Evolutionary conservation across 495 filamentous ascomycete species (phyloP), one percentile per base, ranked within the genome.

Genomic region (Penicillium goetzii): DNA sequence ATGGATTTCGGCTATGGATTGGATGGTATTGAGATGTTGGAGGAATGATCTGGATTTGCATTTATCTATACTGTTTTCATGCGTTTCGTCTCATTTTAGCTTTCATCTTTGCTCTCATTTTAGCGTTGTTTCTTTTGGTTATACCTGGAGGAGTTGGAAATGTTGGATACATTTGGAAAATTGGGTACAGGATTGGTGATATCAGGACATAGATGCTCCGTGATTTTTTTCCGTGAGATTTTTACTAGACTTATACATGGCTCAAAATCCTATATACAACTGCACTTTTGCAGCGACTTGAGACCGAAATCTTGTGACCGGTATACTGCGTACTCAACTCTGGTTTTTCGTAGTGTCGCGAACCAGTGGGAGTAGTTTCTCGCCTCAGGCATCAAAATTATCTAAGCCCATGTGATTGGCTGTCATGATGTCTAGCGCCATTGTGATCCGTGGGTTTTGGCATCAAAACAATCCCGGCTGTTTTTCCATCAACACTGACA

Each of bases 1-100:
- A 85, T 99, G 81, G 95, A 99, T 79, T 83, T 83, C 73, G 84
- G 78, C 55, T 82, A 80, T 67, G 78, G 77, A 34, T 64, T 84
- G 62, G 81, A 79, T 61, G 80, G 78, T 28, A 80, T 82, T 66
- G 78, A 81, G 38, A 70, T 80, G 40, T 66, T 81, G 68, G 80
- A 83, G 59, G 80, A 77, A 63, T 82, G 67, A 74, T 68, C 32
- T 9, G 52, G 7, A 14, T 12, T 41, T 59, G 54, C 56, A 62
- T 63, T 38, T 68, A n/a, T 58, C 34, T 63, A 58, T 67, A 67
- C 25, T 61, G 60, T 50, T 62, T 60, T 50, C 23, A 17, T 67
- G 7, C 56, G 36, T 51, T 68, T 50, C 34, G 53, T 59, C 59
- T 68, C 61, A 53, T 36, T 55, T 41, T 53, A 70, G 64, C 64